Conservation (phyloP, 495 filamentous ascomycete genomes). For the Xylaria nigripes region DNA sequence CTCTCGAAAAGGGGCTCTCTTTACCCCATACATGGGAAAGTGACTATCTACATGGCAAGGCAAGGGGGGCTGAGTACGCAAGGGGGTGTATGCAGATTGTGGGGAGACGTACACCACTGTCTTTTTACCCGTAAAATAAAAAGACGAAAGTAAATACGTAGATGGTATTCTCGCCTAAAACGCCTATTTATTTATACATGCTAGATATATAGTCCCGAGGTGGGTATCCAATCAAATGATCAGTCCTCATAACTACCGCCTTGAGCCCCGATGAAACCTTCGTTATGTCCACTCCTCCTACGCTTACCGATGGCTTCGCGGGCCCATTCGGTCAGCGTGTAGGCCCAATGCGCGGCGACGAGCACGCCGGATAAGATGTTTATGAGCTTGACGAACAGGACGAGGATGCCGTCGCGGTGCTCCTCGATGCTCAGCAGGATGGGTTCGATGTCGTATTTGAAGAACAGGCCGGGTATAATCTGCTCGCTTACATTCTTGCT, state of each 20-base stretch:
- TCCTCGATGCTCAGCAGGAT: slow-evolving; percentile 81
- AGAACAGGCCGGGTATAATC: slow-evolving; percentile 83
- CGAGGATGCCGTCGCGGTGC: slow-evolving; percentile 63
- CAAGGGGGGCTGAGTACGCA: no score
- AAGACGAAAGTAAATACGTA: no score
- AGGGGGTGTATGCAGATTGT: no score
- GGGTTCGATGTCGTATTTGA: slow-evolving; percentile 99
- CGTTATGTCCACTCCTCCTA: slow-evolving; percentile 43
- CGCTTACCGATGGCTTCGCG: slow-evolving; percentile 40
- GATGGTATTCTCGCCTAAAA: no score
- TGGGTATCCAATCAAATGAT: background rate
- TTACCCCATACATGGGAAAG: no score
- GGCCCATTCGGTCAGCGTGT: slow-evolving; percentile 45
- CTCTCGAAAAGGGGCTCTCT: no score
- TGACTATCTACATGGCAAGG: no score
- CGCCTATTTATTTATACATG: no score
- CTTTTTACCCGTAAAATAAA: no score
- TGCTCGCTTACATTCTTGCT: slow-evolving; percentile 57
- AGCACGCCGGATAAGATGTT: slow-evolving; percentile 53
- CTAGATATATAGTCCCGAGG: no score
- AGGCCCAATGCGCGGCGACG: slow-evolving; percentile 55
- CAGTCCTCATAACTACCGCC: slow-evolving; percentile 22
- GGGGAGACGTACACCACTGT: no score
- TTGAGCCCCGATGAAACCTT: slow-evolving; percentile 47
- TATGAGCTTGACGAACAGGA: slow-evolving; percentile 65